Conservation (phyloP, 768 basidiomycete species). For the Lyophyllum semitale region DNA sequence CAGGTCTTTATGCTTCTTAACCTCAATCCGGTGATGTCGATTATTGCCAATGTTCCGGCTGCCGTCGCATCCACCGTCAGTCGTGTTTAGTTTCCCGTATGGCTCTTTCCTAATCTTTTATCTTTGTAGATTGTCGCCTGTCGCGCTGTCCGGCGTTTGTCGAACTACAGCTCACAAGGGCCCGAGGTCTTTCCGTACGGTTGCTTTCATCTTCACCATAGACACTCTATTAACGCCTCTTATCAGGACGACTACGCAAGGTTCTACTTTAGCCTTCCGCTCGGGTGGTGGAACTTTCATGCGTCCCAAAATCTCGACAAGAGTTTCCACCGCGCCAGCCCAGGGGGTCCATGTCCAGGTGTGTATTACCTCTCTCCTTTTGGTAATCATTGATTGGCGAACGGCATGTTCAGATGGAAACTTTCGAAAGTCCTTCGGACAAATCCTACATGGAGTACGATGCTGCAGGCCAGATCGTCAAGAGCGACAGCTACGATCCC, state of each 20-base stretch:
- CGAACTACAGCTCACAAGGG: constrained; percentile 53
- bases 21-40: constrained; percentile 72
- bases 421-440: constrained; percentile 51
- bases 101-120: neutral
- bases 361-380: constrained; percentile 1
- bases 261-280: constrained; percentile 65
- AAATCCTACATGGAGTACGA: constrained; percentile 55
- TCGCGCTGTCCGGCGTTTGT: constrained; percentile 63
- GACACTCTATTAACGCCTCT: neutral
- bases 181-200: constrained; percentile 59
- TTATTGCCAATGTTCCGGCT: constrained; percentile 74
- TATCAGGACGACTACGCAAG: constrained; percentile 40
- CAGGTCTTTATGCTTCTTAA: constrained; percentile 66
- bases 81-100: neutral
- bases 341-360: constrained; percentile 68
- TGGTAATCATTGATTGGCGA: neutral
- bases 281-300: constrained; percentile 32
- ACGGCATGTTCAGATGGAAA: constrained; percentile 57
- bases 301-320: constrained; percentile 36
- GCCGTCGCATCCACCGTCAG: constrained; percentile 67
- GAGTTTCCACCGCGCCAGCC: constrained; percentile 35
- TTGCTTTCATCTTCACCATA: neutral
- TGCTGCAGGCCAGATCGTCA: constrained; percentile 51
- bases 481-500: constrained; percentile 50
- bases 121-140: constrained; percentile 58